A percentile compares a stretch with the other conserved stretches of the same genome.
Evolutionary conservation across 2,329 filamentous ascomycete genomes (phyloP).

Genomic region (Lasiodiplodia theobromae): DNA sequence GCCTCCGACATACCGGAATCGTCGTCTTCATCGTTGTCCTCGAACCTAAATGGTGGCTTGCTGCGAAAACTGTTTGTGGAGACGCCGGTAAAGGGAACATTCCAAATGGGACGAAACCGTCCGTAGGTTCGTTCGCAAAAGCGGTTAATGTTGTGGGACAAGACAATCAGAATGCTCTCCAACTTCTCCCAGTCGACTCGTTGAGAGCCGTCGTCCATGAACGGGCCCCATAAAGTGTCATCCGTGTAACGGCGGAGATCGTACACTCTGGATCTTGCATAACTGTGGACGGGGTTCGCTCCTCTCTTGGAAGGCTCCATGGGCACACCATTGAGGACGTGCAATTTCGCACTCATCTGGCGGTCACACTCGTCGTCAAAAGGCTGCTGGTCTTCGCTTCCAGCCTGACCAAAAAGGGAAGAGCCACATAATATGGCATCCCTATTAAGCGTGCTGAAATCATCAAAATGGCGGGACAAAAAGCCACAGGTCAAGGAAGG

Average conservation of each 20-base stretch:
- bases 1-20: constrained; percentile 14
- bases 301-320: constrained; percentile 41
- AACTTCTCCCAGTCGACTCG: constrained; percentile 81
- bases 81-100: constrained; percentile 40
- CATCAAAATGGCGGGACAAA: constrained; percentile 48
- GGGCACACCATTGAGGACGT: constrained; percentile 71
- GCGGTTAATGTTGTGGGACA: constrained; percentile 66
- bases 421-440: constrained; percentile 70
- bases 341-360: constrained; percentile 74
- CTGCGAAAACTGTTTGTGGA: constrained; percentile 33
- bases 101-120: constrained; percentile 41
- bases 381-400: constrained; percentile 10
- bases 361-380: constrained; percentile 51
- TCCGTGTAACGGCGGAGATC: constrained; percentile 73
- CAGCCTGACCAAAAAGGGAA: constrained; percentile 60
- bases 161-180: constrained; percentile 74
- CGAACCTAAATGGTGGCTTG: constrained; percentile 15
- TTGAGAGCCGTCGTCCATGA: constrained; percentile 67
- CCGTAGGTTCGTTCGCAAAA: constrained; percentile 39
- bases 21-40: background rate
- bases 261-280: constrained; percentile 74
- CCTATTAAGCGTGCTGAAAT: constrained; percentile 56
- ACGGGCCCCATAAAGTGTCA: constrained; percentile 73
- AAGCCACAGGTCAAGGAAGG: constrained; percentile 54
- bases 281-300: constrained; percentile 58